phyloP scores from a whole-genome alignment of 2,329 filamentous ascomycete species.

The Fusarium udum region DNA sequence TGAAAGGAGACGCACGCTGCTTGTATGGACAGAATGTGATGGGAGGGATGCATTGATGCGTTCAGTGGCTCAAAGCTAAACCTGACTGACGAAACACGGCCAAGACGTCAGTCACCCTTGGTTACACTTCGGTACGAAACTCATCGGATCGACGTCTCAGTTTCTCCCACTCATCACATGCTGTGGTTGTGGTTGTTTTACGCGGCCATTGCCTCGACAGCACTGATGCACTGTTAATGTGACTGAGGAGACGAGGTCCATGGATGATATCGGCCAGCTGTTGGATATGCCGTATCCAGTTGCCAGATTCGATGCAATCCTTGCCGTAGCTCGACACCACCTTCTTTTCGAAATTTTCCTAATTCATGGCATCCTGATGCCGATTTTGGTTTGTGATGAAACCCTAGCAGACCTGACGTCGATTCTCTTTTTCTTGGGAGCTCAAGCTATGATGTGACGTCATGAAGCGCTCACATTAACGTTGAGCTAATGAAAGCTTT shows the following conservation, averaged over 20 bases:
- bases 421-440: conserved; percentile 6
- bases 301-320: not conserved
- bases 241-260: not conserved
- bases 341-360: conserved; percentile 18
- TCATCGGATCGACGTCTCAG: conserved; percentile 22
- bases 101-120: conserved; percentile 37
- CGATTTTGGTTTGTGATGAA: conserved; percentile 16
- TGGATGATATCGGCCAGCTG: not conserved
- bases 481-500: conserved; percentile 27
- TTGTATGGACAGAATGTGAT: not conserved
- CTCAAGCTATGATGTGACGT: conserved; percentile 33
- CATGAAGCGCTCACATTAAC: conserved; percentile 38
- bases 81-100: conserved; percentile 28
- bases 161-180: conserved; percentile 16
- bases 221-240: not conserved
- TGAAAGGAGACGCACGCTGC: not conserved
- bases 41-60: conserved; percentile 30
- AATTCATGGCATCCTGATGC: conserved; percentile 26
- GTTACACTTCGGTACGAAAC: not conserved
- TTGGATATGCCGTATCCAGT: not conserved
- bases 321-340: conserved; percentile 24
- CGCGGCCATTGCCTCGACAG: conserved; percentile 16
- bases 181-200: conserved; percentile 1
- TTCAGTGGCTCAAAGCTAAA: conserved; percentile 40
- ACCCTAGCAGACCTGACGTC: conserved; percentile 24